Conservation (phyloP, 1,284 basidiomycete genomes). For the Ceratobasidium sp. region DNA sequence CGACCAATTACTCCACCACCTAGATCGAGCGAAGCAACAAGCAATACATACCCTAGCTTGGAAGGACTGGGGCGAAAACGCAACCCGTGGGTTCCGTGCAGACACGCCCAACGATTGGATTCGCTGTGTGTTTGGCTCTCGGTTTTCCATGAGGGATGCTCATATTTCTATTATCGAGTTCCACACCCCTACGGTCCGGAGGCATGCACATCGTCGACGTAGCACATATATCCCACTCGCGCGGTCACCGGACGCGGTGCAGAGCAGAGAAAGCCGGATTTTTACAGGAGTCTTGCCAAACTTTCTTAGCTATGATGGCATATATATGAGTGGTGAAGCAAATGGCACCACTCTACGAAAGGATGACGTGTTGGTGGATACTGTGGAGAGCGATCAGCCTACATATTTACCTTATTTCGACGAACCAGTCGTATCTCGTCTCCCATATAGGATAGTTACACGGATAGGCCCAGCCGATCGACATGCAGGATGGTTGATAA, state of each 20-base stretch:
- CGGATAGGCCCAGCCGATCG: neutral
- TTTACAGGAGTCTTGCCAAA: neutral
- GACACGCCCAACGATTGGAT: slow-evolving; percentile 26
- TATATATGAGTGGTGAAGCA: neutral
- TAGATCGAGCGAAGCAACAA: neutral
- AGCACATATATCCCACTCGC: neutral
- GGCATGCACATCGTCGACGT: neutral
- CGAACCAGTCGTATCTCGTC: slow-evolving; percentile 1
- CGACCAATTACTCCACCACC: neutral
- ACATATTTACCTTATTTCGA: neutral
- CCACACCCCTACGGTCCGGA: neutral
- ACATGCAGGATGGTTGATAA: slow-evolving; percentile 24
- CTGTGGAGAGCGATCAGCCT: neutral
- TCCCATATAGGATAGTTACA: slow-evolving; percentile 19
- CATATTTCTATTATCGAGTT: slow-evolving; percentile 18
- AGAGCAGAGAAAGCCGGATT: too few species aligned
- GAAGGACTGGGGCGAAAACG: slow-evolving; percentile 31
- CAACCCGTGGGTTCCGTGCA: slow-evolving; percentile 29
- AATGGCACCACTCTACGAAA: neutral
- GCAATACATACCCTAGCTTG: neutral
- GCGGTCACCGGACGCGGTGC: neutral
- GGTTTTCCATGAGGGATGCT: neutral
- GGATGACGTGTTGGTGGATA: slow-evolving; percentile 6
- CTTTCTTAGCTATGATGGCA: neutral
- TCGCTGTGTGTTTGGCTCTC: slow-evolving; percentile 25